Base-by-base conservation (phyloP, 2,329 filamentous ascomycete species). In the Fusarium chlamydosporum region DNA sequence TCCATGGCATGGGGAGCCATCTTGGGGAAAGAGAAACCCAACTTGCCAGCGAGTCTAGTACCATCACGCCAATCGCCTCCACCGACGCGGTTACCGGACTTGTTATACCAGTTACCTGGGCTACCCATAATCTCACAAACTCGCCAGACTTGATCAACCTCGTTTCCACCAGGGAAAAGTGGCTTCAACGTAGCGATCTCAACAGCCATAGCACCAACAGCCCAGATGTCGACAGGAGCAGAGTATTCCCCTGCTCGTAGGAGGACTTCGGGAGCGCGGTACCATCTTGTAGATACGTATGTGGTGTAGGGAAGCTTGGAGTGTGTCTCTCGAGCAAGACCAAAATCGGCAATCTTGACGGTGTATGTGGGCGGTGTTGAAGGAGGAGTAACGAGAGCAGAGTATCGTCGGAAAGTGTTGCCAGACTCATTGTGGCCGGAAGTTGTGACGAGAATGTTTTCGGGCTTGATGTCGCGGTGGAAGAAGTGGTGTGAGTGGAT, bases 41-140 rank as follows among this genome's bases (percentile, higher is more conserved):
- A 87, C 84, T 98, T 98, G 72, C 96, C 93, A 58, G 96, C 96
- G 61, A 99, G 84, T 65, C 93, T 88, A 45, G 94, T 94, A 59
- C 96, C 96, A 61, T 99, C 96, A 75, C 94, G 93, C 96, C 96
- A 99, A 73, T 99, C 96, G 75, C 96, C 96, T 76, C 96, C 96
- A 56, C 96, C 96, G 29, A 99, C 92, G 70, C 91, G 92, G 27
- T 86, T 85, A 26, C 94, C 94, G 7, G 92, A 85, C 81, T 97
- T 97, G 84, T 92, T 97, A 78, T 97, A 96, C 96, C 96, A 99
- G 81, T 95, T 95, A 43, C 96, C 96, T 4, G 96, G 96, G 82
- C 95, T 98, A 50, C 96, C 96, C 96, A 99, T 99, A 61, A 99
- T 97, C 79, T 99, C 96, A 77, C 96, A 99, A 0, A 99, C 93